A percentile compares a stretch with the other conserved stretches of the same genome.
Conservation (phyloP, 1,284 basidiomycete genomes). For the Irpex lacteus region DNA sequence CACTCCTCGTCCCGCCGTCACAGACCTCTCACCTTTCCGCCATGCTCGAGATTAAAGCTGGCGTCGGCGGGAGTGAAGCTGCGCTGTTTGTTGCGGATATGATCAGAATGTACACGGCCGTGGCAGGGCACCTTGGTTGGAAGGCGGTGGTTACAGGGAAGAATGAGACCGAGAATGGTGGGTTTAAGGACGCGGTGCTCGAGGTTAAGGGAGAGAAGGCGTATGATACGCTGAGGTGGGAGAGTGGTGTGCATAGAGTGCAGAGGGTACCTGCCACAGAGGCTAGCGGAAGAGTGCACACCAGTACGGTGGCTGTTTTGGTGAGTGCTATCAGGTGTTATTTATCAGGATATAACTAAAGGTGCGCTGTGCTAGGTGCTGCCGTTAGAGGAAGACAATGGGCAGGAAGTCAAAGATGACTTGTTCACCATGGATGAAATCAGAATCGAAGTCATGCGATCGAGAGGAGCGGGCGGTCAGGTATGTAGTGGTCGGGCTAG, state of each 20-base stretch:
- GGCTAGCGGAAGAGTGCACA: conserved; percentile 84
- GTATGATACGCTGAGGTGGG: conserved; percentile 82
- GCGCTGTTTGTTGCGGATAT: conserved; percentile 82
- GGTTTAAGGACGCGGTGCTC: conserved; percentile 81
- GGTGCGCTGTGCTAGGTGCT: conserved; percentile 57
- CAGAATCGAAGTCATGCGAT: conserved; percentile 90
- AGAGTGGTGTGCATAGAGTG: conserved; percentile 95
- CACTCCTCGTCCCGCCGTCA: conserved; percentile 71
- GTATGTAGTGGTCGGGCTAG: conserved; percentile 35
- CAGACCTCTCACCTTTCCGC: conserved; percentile 67
- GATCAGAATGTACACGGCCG: conserved; percentile 80
- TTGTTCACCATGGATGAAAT: conserved; percentile 86
- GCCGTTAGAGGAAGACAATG: conserved; percentile 67
- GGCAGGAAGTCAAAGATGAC: conserved; percentile 45
- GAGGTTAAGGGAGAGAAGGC: conserved; percentile 78
- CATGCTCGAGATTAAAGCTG: conserved; percentile 88
- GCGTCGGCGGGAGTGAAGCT: conserved; percentile 91
- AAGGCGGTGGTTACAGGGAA: conserved; percentile 50
- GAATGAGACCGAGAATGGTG: conserved; percentile 58
- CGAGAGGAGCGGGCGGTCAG: conserved; percentile 96
- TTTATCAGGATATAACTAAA: background rate
- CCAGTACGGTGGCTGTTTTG: conserved; percentile 87
- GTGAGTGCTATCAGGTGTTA: conserved; percentile 43
- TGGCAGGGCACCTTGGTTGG: conserved; percentile 56
- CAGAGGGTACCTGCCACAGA: conserved; percentile 94